Percentiles rank a stretch among this genome's conserved stretches.
phyloP scores from a whole-genome alignment of 1,139 yeast species.

The Pichia sp. region DNA sequence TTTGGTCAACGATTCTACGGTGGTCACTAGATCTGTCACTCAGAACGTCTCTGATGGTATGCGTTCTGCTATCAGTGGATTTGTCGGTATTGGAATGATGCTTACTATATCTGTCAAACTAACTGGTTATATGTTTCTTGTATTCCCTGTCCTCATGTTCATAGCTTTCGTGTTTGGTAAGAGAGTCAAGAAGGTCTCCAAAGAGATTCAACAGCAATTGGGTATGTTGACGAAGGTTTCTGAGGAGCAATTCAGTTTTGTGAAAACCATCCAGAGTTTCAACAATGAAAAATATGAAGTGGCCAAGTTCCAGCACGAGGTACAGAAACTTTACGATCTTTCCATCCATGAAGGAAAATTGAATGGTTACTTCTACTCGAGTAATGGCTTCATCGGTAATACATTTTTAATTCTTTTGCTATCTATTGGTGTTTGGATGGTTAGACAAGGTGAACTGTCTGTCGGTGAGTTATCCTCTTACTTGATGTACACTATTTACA shows the following conservation, averaged over 20 bases:
- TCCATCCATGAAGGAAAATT: constrained; percentile 45
- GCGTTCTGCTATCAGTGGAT: constrained; percentile 44
- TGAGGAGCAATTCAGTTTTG: constrained; percentile 50
- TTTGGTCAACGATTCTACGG: constrained; percentile 47
- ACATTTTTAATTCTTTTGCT: constrained; percentile 41
- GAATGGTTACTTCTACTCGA: constrained; percentile 45
- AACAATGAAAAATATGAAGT: constrained; percentile 39
- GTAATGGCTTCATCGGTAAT: constrained; percentile 49
- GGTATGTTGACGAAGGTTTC: constrained; percentile 52
- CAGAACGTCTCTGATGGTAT: constrained; percentile 53
- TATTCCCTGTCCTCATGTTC: constrained; percentile 46
- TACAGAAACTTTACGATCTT: constrained; percentile 37
- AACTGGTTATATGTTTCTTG: constrained; percentile 48
- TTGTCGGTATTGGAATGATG: constrained; percentile 53
- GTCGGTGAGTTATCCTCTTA: constrained; percentile 52
- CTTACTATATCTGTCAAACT: constrained; percentile 48
- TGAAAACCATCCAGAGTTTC: constrained; percentile 50
- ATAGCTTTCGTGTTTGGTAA: constrained; percentile 50
- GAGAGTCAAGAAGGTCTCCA: constrained; percentile 41
- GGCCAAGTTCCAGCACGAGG: constrained; percentile 35
- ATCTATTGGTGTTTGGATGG: constrained; percentile 46
- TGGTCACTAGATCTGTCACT: constrained; percentile 46
- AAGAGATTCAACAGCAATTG: constrained; percentile 45
- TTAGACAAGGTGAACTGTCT: constrained; percentile 42
- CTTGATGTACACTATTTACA: constrained; percentile 54